phyloP scores from a whole-genome alignment of 208 protist genomes.

The Acanthamoeba royreba region DNA sequence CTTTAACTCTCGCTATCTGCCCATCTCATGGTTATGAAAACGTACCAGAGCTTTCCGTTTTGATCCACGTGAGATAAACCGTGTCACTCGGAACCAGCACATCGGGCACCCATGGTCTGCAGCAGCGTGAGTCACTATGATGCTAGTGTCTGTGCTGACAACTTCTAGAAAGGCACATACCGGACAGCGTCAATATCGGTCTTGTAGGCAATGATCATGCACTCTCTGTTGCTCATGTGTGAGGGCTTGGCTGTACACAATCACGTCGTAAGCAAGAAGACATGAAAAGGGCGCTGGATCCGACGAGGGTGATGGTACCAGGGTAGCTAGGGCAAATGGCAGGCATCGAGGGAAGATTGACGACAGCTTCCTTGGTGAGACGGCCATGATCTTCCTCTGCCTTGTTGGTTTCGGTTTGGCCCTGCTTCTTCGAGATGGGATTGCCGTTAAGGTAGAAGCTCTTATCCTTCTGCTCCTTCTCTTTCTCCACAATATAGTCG shows the following conservation, averaged over 20 bases:
- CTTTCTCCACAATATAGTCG: not conserved
- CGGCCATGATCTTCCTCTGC: not conserved
- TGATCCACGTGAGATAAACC: not conserved
- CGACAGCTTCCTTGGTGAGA: not conserved
- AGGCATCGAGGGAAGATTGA: conserved; percentile 11
- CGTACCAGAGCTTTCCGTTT: not conserved
- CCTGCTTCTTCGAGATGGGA: not conserved
- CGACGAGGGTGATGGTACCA: not conserved
- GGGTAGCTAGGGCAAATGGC: not conserved
- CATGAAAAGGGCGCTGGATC: too few species aligned
- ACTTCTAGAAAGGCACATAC: too few species aligned
- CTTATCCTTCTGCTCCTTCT: not conserved
- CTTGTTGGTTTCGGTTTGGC: not conserved
- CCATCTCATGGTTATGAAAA: too few species aligned
- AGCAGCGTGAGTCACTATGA: too few species aligned
- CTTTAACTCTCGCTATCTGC: too few species aligned
- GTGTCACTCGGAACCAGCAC: not conserved
- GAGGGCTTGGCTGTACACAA: not conserved
- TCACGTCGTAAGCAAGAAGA: too few species aligned
- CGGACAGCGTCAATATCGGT: not conserved
- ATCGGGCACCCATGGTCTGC: not conserved
- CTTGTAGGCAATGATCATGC: conserved; percentile 14
- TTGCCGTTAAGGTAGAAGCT: not conserved
- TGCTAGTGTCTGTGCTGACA: too few species aligned
- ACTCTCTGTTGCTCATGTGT: conserved; percentile 31